Base-by-base conservation (phyloP, 257 asterid genomes). In the Solanum sitiens region DNA sequence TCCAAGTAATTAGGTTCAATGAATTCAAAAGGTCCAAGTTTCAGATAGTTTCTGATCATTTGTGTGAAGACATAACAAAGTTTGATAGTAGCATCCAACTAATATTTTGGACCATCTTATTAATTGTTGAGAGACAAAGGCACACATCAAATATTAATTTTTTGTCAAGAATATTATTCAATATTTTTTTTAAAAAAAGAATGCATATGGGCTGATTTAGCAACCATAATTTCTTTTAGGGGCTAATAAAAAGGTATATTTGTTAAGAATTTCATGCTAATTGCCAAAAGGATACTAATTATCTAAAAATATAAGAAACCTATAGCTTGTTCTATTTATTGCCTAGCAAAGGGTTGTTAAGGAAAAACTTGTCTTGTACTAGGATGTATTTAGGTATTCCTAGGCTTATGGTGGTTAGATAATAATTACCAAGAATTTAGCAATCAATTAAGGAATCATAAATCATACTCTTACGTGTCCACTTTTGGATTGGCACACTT, bases 1-100 rank as follows among this genome's bases (percentile, higher is more conserved):
- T 82, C 85, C 85, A 82, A 82, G 18, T 30, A 74, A 82, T 47
- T 82, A 50, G 68, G 85, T 50, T 82, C 70, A 82, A 50, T 82
- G 68, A 82, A 82, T 47, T 82, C 68, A 50, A 30, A 79, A 82
- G 18, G 30, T 18, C 44, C 85, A 82, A 50, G 15, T 30, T 50
- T 50, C 85, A 82, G 85, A 50, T 82, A 50, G 85, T 82, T 50
- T 50, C 70, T 50, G 70, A 5, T 50, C 44, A 82, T 47, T 30
- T 50, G 67, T 25, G 85, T 82, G 30, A 50, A 82, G 85, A 82
- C 85, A 47, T 47, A 82, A 82, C 45, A 82, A 82, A 82, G 85
- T 50, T 30, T 82, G 85, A 82, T 82, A 53, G 85, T 82, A 82
- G 70, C 70, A 82, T 63, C 85, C 85, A 82, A 82, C 85, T 50